Base-by-base conservation (phyloP, 352 stramenopile genomes). In the Phytophthora litchii region DNA sequence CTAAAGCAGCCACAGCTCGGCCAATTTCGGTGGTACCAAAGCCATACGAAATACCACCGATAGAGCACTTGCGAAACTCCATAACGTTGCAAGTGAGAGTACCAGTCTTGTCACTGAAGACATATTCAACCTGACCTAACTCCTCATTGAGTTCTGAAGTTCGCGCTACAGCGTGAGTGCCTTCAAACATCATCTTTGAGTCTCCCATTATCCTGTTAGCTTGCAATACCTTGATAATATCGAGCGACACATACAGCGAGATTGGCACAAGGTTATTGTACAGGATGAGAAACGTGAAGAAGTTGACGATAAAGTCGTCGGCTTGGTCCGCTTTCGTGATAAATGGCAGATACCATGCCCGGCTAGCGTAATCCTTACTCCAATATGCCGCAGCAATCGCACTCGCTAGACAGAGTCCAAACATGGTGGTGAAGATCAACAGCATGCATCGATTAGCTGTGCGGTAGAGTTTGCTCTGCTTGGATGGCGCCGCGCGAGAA, bases 71-170 rank as follows among this genome's bases (percentile, higher is more conserved):
- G 40, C 92, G 86, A 61, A 98, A 97, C 64, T 98, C 84, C 97
- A 99, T 99, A 16, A 98, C 76, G 77, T 99, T 99, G 70, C 93
- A 95, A 16, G 97, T 99, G 17, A 99, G 79, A 27, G 97, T 99
- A 12, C 97, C 97, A 2, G 97, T 99, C 67, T 99, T 99, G 72
- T 99, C 97, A 23, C 85, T 98, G 72, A 99, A 99, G n/a, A 99
- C 92, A 65, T 99, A 98, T 56, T 97, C 80, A 36, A 99, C 85
- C 78, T 98, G 88, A 0, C 95, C 97, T 14, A 98, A 73, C 45
- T 98, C 89, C 38, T 96, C 91, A 44, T 96, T 96, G n/a, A 98
- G 76, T 34, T 95, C 88, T 16, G 86, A 93, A 2, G 82, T 96
- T 5, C 91, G 74, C 3, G 84, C 88, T n/a, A 90, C 67, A 8